A percentile compares a stretch with the other conserved stretches of the same genome.
Evolutionary conservation across 495 filamentous ascomycete species (phyloP).

Genomic region (Cladorrhinum samala): DNA sequence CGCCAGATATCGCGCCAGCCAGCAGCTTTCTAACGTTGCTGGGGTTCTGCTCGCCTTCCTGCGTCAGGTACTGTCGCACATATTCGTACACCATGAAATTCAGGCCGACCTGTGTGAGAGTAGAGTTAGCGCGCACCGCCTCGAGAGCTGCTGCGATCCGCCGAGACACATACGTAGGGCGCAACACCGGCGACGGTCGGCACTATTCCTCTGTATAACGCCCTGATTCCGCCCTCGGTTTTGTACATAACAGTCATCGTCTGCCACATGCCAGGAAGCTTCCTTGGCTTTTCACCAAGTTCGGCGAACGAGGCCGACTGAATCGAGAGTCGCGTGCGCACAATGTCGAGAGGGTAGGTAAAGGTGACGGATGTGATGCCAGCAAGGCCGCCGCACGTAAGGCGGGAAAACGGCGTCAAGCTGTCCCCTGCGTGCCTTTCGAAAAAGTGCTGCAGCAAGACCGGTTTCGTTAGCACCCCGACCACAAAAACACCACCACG

Average conservation of each 20-base stretch:
- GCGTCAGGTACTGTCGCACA: constrained; percentile 75
- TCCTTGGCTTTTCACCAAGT: constrained; percentile 52
- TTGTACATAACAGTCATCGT: constrained; percentile 81
- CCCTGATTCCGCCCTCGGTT: constrained; percentile 75
- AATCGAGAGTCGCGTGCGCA: constrained; percentile 90
- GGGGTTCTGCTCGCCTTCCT: constrained; percentile 82
- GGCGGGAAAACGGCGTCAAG: constrained; percentile 60
- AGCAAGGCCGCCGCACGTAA: constrained; percentile 80
- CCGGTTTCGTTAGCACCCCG: neutral
- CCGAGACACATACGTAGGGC: constrained; percentile 80
- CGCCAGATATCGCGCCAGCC: constrained; percentile 90
- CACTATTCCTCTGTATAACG: constrained; percentile 85
- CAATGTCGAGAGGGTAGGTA: constrained; percentile 85
- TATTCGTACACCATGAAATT: constrained; percentile 98
- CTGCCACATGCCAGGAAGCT: constrained; percentile 88
- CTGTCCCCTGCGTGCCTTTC: constrained; percentile 63
- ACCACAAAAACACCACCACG: constrained; percentile 7
- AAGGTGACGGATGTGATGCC: constrained; percentile 86
- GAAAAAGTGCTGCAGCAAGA: constrained; percentile 54
- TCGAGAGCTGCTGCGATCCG: too few species aligned
- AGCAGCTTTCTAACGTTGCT: constrained; percentile 70
- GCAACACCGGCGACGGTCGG: constrained; percentile 94
- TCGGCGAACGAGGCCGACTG: constrained; percentile 88
- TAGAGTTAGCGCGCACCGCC: constrained; percentile 16
- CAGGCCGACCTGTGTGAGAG: constrained; percentile 76